phyloP scores from a whole-genome alignment of 495 filamentous ascomycete species.

The Penicillium pancosmium region DNA sequence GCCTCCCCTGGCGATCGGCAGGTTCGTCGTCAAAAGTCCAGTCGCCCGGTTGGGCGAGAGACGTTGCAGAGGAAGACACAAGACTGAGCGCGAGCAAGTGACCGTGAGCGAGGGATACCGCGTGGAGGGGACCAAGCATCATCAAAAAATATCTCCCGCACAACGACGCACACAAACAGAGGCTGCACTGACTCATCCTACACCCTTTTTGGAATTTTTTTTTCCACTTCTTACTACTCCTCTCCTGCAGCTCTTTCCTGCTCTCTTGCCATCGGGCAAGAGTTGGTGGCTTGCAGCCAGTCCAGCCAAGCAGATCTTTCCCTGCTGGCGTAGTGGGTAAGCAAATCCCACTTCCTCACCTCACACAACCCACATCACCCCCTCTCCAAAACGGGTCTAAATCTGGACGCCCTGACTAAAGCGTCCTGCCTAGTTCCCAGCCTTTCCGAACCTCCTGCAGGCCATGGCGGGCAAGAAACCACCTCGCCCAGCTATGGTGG shows the following conservation, averaged over 20 bases:
- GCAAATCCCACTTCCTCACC: conserved; percentile 1
- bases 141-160: conserved; percentile 12
- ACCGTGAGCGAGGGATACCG: not conserved
- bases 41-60: not conserved
- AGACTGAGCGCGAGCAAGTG: not conserved
- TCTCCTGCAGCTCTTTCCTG: not conserved
- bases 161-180: not conserved
- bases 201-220: not conserved
- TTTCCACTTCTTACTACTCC: not conserved
- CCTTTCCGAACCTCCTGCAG: conserved; percentile 27
- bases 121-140: not conserved
- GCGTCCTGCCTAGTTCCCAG: conserved; percentile 16
- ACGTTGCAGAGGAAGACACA: not conserved
- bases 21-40: not conserved
- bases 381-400: conserved; percentile 11
- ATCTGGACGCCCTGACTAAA: conserved; percentile 14
- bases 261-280: conserved; percentile 4
- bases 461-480: conserved; percentile 44
- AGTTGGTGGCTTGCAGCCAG: conserved; percentile 16
- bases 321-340: conserved; percentile 11
- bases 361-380: not conserved
- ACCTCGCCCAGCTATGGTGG: conserved; percentile 51
- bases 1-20: conserved; percentile 24
- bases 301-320: conserved; percentile 14
- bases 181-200: conserved; percentile 15